Evolutionary conservation across 2,329 filamentous ascomycete genomes (phyloP), one percentile per base, ranked within the genome.

Genomic region (Immersiporthe knoxdaviesiana): DNA sequence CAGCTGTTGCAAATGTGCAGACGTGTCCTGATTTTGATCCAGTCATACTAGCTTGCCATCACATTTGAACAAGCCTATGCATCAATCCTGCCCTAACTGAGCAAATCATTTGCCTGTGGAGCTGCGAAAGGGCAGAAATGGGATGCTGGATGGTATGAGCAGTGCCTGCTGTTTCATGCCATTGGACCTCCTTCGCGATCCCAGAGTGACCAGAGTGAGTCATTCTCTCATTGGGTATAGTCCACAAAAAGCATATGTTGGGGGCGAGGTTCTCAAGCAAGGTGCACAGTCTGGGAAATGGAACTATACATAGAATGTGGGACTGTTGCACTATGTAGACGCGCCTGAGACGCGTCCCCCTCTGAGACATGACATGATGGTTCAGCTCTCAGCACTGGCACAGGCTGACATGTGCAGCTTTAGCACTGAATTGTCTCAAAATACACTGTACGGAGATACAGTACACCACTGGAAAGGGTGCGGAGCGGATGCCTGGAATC

Each of bases 361-460:
- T 16, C 24, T 27, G 16, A 63, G 41, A 32, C 37, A 63, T 63
- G 41, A 32, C n/a, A 63, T 32, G 61, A 63, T 63, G 16, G 41
- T 4, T 30, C 8, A 16, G 39, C 27, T 32, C n/a, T 47, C 14
- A 32, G 41, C 24, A 50, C 61, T 41, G 61, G 61, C 39, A 50
- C 61, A 41, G n/a, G 61, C 61, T 63, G 61, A 44, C 41, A 47
- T 30, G 14, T 32, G 61, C 41, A 47, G 2, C n/a, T n/a, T 27
- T 18, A 18, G 44, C 44, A 47, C 21, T 8, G n/a, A 47, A 47
- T n/a, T n/a, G 11, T 37, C n/a, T n/a, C n/a, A 24, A 6, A 18
- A 30, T 63, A 18, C 24, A 63, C 61, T 63, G 61, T 63, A 50
- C 41, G 61, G 61, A 63, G 61, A 63, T 47, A 63, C 61, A 27